These are phyloP conservation scores for Alternaria consortialis DNA, from an alignment of 2,329 filamentous ascomycete genomes.

Conservation along the genomic window DNA sequence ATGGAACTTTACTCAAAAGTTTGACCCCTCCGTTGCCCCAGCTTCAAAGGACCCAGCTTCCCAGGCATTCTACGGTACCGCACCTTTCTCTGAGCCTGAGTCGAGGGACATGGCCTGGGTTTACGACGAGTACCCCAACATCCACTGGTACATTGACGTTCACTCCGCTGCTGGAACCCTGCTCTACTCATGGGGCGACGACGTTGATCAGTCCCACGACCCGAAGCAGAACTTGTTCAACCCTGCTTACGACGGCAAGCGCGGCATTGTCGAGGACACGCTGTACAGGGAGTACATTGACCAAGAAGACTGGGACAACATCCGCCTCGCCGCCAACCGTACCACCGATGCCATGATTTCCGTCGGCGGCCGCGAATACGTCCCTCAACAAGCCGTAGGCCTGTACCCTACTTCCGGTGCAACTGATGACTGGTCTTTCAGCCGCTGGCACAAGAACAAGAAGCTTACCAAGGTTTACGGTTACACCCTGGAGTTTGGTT, in stretches of 20 bases:
- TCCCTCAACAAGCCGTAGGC: constrained; percentile 47
- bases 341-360: constrained; percentile 48
- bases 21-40: constrained; percentile 48
- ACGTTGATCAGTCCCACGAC: constrained; percentile 60
- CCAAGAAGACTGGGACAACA: constrained; percentile 45
- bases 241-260: constrained; percentile 60
- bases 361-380: constrained; percentile 47
- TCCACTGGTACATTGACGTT: constrained; percentile 67
- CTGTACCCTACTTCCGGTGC: constrained; percentile 52
- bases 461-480: constrained; percentile 53
- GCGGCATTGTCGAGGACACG: constrained; percentile 61
- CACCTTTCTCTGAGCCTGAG: constrained; percentile 66
- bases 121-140: constrained; percentile 59
- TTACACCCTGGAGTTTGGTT: constrained; percentile 54
- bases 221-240: constrained; percentile 63
- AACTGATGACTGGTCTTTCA: constrained; percentile 51
- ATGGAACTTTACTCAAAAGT: constrained; percentile 63
- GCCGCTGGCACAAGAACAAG: constrained; percentile 48
- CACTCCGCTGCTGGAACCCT: constrained; percentile 64
- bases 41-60: constrained; percentile 56
- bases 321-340: constrained; percentile 42
- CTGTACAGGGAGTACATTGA: constrained; percentile 58
- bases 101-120: constrained; percentile 63
- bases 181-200: constrained; percentile 68
- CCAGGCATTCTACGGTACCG: constrained; percentile 62